Conservation (phyloP, 163 green algal genomes). For the Scenedesmus sp. region DNA sequence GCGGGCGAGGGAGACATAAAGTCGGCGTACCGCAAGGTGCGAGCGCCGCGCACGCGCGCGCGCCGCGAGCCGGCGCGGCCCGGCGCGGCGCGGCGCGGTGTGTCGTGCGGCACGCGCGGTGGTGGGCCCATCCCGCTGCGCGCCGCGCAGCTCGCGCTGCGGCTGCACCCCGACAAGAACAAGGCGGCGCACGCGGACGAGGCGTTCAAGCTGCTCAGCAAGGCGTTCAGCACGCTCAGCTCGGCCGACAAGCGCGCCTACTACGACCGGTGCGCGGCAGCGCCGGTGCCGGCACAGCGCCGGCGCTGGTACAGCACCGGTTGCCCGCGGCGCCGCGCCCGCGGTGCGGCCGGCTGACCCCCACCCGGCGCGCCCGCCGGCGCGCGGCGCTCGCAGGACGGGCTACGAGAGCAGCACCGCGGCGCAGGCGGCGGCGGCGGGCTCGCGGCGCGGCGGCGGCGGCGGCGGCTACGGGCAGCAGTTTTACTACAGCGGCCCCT, state of each 20-base stretch:
- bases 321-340: too few relatives aligned
- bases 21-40: constrained; percentile 69
- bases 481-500: constrained; percentile 34
- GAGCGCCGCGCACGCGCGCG: not conserved
- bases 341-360: too few relatives aligned
- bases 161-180: constrained; percentile 88
- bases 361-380: too few relatives aligned
- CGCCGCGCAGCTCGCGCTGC: constrained; percentile 69
- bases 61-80: not conserved
- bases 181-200: constrained; percentile 79
- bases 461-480: constrained; percentile 15
- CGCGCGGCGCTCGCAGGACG: constrained; percentile 16
- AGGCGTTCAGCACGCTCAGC: constrained; percentile 85
- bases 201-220: constrained; percentile 90
- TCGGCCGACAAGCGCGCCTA: constrained; percentile 79
- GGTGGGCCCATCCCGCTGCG: not conserved
- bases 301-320: not conserved
- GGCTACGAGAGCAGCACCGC: constrained; percentile 41
- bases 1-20: constrained; percentile 67
- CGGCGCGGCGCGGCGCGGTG: not conserved
- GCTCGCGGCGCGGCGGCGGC: constrained; percentile 12
- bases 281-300: too few relatives aligned
- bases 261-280: constrained; percentile 76
- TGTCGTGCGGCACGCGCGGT: too few relatives aligned
- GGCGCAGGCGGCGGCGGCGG: constrained; percentile 31